Evolutionary conservation across 2,329 filamentous ascomycete genomes (phyloP).

Genomic region (Neopestalotiopsis sp.): DNA sequence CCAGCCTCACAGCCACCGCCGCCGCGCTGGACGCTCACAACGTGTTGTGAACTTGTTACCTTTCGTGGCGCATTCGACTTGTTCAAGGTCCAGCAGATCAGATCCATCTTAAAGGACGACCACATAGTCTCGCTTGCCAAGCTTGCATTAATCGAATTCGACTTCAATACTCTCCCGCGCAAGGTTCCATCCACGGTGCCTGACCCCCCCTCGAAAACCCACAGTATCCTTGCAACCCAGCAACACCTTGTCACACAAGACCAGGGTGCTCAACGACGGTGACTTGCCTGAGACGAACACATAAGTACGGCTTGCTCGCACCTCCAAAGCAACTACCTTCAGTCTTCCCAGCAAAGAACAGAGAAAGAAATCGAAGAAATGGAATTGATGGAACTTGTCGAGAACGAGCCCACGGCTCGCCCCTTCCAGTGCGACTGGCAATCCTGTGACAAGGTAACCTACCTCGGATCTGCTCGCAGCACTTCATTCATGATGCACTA

Average conservation of each 20-base stretch:
- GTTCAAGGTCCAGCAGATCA: constrained; percentile 28
- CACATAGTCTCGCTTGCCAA: constrained; percentile 37
- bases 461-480: neutral
- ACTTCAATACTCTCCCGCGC: constrained; percentile 38
- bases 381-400: constrained; percentile 70
- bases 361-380: constrained; percentile 43
- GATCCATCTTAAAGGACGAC: constrained; percentile 31
- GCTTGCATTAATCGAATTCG: constrained; percentile 44
- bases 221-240: constrained; percentile 30
- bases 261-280: constrained; percentile 23
- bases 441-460: constrained; percentile 63
- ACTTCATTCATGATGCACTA: constrained; percentile 19
- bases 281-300: constrained; percentile 30
- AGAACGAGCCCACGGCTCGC: constrained; percentile 66
- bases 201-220: constrained; percentile 33
- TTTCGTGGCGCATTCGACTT: constrained; percentile 24
- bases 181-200: constrained; percentile 36
- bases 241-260: constrained; percentile 30
- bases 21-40: constrained; percentile 28
- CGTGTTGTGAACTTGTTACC: constrained; percentile 18
- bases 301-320: constrained; percentile 38
- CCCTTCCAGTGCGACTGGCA: constrained; percentile 71
- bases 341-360: constrained; percentile 22
- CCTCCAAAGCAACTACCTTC: constrained; percentile 20
- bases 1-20: constrained; percentile 13